A percentile compares a stretch with the other conserved stretches of the same genome.
Conservation (phyloP, 202 grass and related monocot species). For the Dendrocalamus latiflorus region DNA sequence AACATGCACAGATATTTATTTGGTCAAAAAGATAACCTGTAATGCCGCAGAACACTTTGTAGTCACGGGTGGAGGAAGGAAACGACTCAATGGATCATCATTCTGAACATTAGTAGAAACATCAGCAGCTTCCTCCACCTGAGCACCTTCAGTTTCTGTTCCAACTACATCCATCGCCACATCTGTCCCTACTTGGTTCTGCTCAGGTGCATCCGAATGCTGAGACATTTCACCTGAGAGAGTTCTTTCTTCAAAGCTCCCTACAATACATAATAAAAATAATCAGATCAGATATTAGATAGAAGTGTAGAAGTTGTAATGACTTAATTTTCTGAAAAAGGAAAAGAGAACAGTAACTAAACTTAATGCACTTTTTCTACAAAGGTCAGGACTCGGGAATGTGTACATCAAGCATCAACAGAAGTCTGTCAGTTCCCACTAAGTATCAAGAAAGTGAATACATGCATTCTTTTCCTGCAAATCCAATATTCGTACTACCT, state of each 20-base stretch:
- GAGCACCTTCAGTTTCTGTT: slow-evolving; percentile 46
- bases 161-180: slow-evolving; percentile 41
- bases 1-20: background rate
- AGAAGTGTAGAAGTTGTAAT: background rate
- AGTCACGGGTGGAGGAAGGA: slow-evolving; percentile 52
- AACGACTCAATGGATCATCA: slow-evolving; percentile 47
- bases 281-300: slow-evolving; percentile 7
- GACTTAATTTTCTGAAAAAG: background rate
- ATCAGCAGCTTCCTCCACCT: slow-evolving; percentile 44
- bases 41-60: slow-evolving; percentile 63
- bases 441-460: background rate
- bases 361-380: background rate
- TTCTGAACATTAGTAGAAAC: slow-evolving; percentile 38
- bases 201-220: slow-evolving; percentile 41
- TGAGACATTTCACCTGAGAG: slow-evolving; percentile 45
- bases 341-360: background rate
- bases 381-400: background rate
- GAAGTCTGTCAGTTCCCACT: background rate
- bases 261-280: slow-evolving; percentile 19
- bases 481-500: background rate
- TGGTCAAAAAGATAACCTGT: slow-evolving; percentile 48
- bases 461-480: background rate
- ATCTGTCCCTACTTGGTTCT: slow-evolving; percentile 41
- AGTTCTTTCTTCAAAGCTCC: slow-evolving; percentile 43
- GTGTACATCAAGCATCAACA: background rate